Evolutionary conservation across 208 protist genomes (phyloP).

Genomic region (Crithidia expoeki): DNA sequence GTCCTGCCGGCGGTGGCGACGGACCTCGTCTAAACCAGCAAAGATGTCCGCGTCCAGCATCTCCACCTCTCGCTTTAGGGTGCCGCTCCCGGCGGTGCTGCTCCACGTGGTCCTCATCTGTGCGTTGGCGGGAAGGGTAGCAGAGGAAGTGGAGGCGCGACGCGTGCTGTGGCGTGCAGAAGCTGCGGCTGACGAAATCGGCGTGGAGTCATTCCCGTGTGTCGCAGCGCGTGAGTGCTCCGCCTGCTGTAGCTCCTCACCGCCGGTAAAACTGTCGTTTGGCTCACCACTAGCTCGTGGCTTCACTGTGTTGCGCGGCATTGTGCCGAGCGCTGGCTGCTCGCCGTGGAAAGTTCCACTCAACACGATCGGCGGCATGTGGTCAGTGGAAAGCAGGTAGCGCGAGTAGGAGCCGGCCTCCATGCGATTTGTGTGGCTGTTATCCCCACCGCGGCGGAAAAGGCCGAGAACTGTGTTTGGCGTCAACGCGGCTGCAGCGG

Average conservation of each 20-base stretch:
- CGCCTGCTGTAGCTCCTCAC: neutral
- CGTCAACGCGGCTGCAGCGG: constrained; percentile 26
- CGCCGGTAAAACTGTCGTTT: neutral
- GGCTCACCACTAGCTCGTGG: neutral
- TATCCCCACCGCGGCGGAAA: constrained; percentile 64
- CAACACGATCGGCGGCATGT: constrained; percentile 37
- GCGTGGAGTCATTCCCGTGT: neutral
- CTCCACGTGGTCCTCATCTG: constrained; percentile 12
- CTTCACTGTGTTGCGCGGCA: constrained; percentile 37
- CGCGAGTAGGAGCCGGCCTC: constrained; percentile 70
- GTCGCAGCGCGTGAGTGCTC: no score
- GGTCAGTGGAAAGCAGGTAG: constrained; percentile 55
- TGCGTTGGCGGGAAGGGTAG: neutral
- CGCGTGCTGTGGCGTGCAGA: neutral
- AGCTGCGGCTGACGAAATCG: neutral
- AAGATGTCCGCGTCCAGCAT: constrained; percentile 57
- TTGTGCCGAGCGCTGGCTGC: constrained; percentile 37
- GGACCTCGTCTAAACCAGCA: constrained; percentile 45
- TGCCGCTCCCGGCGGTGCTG: constrained; percentile 29
- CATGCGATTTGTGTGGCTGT: constrained; percentile 84
- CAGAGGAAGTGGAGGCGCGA: constrained; percentile 5
- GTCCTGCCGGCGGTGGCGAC: constrained; percentile 51
- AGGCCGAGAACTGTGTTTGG: constrained; percentile 35
- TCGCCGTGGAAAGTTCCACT: constrained; percentile 51
- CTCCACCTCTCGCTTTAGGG: constrained; percentile 51